phyloP scores from a whole-genome alignment of 306 rosid species.

The cucumber (Cucumis sativus) region Cucumber_9930_V3 NC_026661.2:13216001-13216500 shows the following conservation, averaged over 20 bases:
- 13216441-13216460: background rate
- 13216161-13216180: background rate
- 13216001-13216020: background rate
- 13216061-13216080: background rate
- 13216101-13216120: background rate
- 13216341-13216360: background rate
- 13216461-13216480: background rate
- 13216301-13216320: background rate
- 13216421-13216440: background rate
- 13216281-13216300: background rate
- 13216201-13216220: background rate
- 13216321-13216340: background rate
- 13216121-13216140: background rate
- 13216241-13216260: background rate
- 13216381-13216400: background rate
- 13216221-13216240: background rate
- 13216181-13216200: background rate
- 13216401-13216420: background rate
- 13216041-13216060: conserved; percentile 2
- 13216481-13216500: background rate
- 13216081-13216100: background rate
- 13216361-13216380: conserved; percentile 1
- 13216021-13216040: conserved; percentile 8
- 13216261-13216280: background rate
- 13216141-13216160: background rate